These are phyloP conservation scores for Carex arenaria DNA, from an alignment of 202 grass and related monocot genomes.

Conservation along the genomic window DNA sequence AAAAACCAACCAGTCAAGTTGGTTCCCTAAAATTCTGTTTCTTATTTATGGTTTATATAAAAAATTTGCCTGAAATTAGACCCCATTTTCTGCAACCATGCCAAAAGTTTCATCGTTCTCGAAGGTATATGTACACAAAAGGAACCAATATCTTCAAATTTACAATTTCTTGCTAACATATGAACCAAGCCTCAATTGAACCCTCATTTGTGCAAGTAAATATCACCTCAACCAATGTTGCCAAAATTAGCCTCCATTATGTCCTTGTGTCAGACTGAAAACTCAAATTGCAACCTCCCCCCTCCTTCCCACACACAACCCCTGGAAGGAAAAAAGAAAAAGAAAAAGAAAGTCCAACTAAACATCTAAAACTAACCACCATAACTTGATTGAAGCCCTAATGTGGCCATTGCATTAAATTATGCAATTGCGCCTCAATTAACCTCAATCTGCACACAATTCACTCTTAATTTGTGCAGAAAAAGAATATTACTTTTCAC, in stretches of 20 bases:
- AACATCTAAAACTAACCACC: not conserved
- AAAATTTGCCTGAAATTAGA: not conserved
- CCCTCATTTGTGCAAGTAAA: not conserved
- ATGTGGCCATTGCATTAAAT: not conserved
- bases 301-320: no score
- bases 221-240: not conserved
- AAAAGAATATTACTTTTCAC: conserved; percentile 75
- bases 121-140: not conserved
- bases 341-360: not conserved
- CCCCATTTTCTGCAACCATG: not conserved
- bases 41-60: no score
- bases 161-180: not conserved
- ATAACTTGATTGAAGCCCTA: not conserved
- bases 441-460: not conserved
- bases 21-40: no score
- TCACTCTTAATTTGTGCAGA: not conserved
- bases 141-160: not conserved
- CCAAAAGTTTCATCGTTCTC: not conserved
- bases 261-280: not conserved
- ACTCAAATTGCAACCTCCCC: not conserved
- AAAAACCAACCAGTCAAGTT: no score
- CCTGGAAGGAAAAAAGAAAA: no score
- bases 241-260: not conserved
- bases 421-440: not conserved
- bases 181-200: not conserved